Evolutionary conservation across 2,329 filamentous ascomycete species (phyloP).

Genomic region (Geoglossum cookeanum): DNA sequence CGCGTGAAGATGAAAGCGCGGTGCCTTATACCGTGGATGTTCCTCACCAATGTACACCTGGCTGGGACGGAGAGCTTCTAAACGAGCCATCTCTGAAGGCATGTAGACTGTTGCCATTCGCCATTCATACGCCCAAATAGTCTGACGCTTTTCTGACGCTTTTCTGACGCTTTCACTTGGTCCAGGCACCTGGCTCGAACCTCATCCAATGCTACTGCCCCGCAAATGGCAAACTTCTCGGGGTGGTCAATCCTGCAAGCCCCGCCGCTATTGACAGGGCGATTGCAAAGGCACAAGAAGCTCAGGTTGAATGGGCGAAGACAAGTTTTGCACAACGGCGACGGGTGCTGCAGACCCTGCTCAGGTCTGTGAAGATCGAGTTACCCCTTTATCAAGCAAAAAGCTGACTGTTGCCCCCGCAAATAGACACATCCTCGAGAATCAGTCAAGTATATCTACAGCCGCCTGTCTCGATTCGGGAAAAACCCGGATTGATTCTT

Average conservation of each 20-base stretch:
- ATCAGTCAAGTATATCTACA: conserved; percentile 72
- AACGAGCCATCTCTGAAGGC: conserved; percentile 42
- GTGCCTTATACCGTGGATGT: conserved; percentile 41
- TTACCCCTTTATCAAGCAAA: not conserved
- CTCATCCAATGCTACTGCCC: conserved; percentile 75
- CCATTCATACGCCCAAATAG: not conserved
- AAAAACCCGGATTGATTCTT: conserved; percentile 89
- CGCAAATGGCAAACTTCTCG: conserved; percentile 70
- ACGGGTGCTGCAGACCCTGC: conserved; percentile 60
- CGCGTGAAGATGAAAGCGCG: conserved; percentile 19
- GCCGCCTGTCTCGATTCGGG: conserved; percentile 83
- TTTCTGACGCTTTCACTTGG: not conserved
- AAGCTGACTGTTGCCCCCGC: not conserved
- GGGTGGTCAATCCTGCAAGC: conserved; percentile 58
- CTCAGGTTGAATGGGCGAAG: conserved; percentile 57
- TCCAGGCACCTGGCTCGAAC: conserved; percentile 38
- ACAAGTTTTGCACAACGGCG: conserved; percentile 63
- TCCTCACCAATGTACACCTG: conserved; percentile 38
- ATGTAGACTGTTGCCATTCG: not conserved
- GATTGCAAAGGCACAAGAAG: conserved; percentile 51
- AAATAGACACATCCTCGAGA: conserved; percentile 53
- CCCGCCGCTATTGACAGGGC: conserved; percentile 59
- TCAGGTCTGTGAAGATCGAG: conserved; percentile 31
- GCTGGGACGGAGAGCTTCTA: conserved; percentile 36
- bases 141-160: not conserved